Evolutionary conservation across 2,329 filamentous ascomycete species (phyloP).

Genomic region (Ophidiomyces ophidiicola): DNA sequence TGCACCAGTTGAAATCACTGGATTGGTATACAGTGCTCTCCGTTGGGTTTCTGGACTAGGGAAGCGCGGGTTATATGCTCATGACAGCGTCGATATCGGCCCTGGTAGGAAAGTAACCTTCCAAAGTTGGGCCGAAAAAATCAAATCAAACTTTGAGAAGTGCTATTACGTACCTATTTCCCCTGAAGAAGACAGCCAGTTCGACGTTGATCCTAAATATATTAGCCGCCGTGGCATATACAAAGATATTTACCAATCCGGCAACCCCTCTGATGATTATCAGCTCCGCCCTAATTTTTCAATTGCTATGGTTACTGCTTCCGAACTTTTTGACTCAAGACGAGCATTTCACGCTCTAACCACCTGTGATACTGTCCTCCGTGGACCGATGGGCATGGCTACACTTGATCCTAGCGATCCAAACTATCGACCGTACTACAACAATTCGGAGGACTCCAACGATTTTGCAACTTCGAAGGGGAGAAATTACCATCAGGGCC

Average conservation of each 20-base stretch:
- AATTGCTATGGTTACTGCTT: conserved; percentile 88
- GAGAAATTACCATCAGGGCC: conserved; percentile 94
- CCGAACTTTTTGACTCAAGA: conserved; percentile 66
- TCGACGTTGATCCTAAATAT: conserved; percentile 67
- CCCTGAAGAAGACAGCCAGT: conserved; percentile 56
- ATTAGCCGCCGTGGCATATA: conserved; percentile 92
- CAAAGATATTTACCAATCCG: conserved; percentile 89
- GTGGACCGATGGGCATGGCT: conserved; percentile 86
- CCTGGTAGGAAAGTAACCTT: conserved; percentile 56
- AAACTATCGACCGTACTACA: conserved; percentile 90
- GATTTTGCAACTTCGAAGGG: conserved; percentile 91
- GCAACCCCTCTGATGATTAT: conserved; percentile 95
- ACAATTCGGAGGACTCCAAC: conserved; percentile 82
- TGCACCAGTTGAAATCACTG: conserved; percentile 88
- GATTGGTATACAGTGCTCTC: conserved; percentile 79
- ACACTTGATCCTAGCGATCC: conserved; percentile 84
- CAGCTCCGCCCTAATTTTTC: conserved; percentile 89
- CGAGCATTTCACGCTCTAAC: conserved; percentile 72
- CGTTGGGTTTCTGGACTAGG: conserved; percentile 63
- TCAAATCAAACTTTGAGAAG: conserved; percentile 79
- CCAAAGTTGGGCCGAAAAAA: conserved; percentile 62
- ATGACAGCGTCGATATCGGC: conserved; percentile 57
- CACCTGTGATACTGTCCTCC: conserved; percentile 64
- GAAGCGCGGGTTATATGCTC: conserved; percentile 56
- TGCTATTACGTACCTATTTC: conserved; percentile 76